Percentiles rank a stretch among this genome's conserved stretches.
These are phyloP conservation scores for Vitis hybrid DNA, from an alignment of 177 flowering plant genomes.

Conservation along the genomic window DNA sequence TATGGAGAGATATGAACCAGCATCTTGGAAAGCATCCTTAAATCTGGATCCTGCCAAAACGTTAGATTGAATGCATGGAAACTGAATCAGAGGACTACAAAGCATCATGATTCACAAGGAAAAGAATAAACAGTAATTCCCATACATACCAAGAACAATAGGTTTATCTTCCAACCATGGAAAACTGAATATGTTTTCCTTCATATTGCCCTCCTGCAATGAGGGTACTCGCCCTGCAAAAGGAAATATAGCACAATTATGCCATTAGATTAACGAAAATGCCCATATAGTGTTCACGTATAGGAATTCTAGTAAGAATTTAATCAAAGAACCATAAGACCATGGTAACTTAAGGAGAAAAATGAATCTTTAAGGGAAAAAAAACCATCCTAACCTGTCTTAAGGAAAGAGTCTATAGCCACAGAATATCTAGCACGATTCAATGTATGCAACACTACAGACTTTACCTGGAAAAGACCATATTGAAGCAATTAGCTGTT, in stretches of 20 bases:
- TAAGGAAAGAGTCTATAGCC: conserved; percentile 88
- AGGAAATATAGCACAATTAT: conserved; percentile 6
- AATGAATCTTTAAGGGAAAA: not conserved
- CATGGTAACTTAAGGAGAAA: not conserved
- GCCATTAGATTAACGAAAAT: not conserved
- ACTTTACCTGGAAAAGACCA: conserved; percentile 60
- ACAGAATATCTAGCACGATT: conserved; percentile 90
- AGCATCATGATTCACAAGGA: not conserved
- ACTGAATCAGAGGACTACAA: not conserved
- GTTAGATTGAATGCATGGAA: not conserved
- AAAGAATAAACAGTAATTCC: not conserved
- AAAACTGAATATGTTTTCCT: conserved; percentile 64
- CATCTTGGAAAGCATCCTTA: conserved; percentile 94
- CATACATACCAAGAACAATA: conserved; percentile 66
- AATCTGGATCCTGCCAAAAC: conserved; percentile 70
- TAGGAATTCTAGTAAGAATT: not conserved
- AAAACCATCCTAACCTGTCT: conserved; percentile 59
- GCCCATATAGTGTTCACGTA: not conserved
- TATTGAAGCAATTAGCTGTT: not conserved
- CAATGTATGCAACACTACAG: conserved; percentile 87
- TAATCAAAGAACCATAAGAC: not conserved
- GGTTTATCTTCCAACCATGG: conserved; percentile 82
- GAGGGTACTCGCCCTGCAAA: conserved; percentile 86
- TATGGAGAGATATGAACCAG: conserved; percentile 67
- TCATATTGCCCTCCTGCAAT: conserved; percentile 74